Evolutionary conservation across 164 flowering plant species (phyloP).

Genomic region (Houttuynia cordata): DNA sequence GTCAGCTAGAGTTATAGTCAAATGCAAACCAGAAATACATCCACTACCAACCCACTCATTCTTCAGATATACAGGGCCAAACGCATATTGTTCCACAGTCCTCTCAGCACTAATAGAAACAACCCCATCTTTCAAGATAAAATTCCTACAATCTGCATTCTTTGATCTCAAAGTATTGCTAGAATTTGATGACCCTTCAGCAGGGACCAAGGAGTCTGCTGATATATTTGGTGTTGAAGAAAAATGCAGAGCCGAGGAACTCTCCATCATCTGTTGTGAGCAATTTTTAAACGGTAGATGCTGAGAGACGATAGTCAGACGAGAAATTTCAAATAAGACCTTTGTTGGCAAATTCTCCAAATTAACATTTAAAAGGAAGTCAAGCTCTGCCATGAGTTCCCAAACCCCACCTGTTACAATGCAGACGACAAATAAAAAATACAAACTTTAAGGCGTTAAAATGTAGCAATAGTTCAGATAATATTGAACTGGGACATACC

Average conservation of each 20-base stretch:
- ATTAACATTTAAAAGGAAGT: conserved; percentile 28
- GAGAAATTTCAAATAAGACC: conserved; percentile 31
- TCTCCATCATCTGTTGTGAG: conserved; percentile 15
- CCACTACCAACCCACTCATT: conserved; percentile 65
- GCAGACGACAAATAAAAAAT: background rate
- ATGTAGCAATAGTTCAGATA: background rate
- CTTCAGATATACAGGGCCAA: conserved; percentile 10
- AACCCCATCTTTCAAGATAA: conserved; percentile 40
- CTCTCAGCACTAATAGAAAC: conserved; percentile 39
- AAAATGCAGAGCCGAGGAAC: conserved; percentile 30
- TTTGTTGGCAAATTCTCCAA: conserved; percentile 25
- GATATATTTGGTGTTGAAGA: conserved; percentile 21
- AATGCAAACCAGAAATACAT: conserved; percentile 54
- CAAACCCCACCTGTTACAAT: conserved; percentile 42
- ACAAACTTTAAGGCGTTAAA: background rate
- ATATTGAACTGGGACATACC: conserved; percentile 23
- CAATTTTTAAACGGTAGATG: conserved; percentile 9
- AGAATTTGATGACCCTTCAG: conserved; percentile 8
- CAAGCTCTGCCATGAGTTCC: conserved; percentile 47
- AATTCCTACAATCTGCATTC: conserved; percentile 19
- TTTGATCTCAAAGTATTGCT: conserved; percentile 6
- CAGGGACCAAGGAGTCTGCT: conserved; percentile 18
- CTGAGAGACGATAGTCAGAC: conserved; percentile 44
- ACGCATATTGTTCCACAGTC: conserved; percentile 13
- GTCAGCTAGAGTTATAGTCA: conserved; percentile 56